Evolutionary conservation across 1,284 basidiomycete genomes (phyloP).

Genomic region (Cutaneotrichosporon spelunceum): DNA sequence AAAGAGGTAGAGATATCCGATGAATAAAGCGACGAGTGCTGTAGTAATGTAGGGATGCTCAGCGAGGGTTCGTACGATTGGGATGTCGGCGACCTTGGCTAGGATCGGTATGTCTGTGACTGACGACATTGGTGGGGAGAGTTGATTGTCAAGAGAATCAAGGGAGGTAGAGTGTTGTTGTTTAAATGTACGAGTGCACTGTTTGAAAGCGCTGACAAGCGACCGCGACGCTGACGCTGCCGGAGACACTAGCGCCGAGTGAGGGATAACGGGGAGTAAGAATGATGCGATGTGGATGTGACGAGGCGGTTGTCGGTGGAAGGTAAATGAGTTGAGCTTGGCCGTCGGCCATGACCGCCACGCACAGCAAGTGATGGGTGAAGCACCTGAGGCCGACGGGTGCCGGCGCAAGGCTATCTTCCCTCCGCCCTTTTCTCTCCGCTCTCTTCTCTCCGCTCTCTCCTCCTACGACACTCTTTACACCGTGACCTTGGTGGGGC

Average conservation of each 20-base stretch:
- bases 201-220: not conserved
- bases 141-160: not conserved
- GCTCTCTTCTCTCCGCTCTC: too few relatives aligned
- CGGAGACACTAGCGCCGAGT: not conserved
- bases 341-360: not conserved
- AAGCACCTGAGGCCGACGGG: too few relatives aligned
- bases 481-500: too few relatives aligned
- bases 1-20: constrained; percentile 18
- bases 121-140: not conserved
- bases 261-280: not conserved
- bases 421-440: too few relatives aligned
- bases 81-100: not conserved
- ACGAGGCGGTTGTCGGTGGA: not conserved
- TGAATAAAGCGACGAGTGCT: constrained; percentile 7
- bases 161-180: not conserved
- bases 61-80: not conserved
- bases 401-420: too few relatives aligned
- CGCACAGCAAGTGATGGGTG: too few relatives aligned
- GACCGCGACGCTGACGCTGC: not conserved
- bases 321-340: not conserved
- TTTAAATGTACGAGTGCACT: not conserved
- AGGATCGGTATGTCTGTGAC: constrained; percentile 4
- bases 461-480: too few relatives aligned
- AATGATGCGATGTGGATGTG: not conserved
- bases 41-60: not conserved